Percentiles rank a stretch among this genome's conserved stretches.
These are phyloP conservation scores for Phytophthora fragariaefolia DNA, from an alignment of 352 stramenopile species.

Conservation along the genomic window DNA sequence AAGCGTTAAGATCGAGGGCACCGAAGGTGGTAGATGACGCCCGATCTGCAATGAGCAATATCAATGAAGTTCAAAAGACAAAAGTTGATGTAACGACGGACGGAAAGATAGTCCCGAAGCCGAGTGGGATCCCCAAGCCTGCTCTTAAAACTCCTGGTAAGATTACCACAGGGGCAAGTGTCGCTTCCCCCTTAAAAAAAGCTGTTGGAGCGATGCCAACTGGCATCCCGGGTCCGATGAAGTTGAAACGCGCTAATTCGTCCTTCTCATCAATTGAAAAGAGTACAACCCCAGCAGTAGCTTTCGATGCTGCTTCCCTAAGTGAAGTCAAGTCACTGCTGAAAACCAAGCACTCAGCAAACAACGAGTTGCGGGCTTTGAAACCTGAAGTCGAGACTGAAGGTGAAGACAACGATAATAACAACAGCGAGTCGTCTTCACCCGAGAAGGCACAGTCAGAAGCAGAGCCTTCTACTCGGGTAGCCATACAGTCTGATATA, in stretches of 20 bases:
- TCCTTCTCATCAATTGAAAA: constrained; percentile 43
- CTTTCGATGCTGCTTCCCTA: constrained; percentile 63
- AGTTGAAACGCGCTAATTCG: constrained; percentile 25
- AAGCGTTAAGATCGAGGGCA: constrained; percentile 20
- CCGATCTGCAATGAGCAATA: constrained; percentile 10
- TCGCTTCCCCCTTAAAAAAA: constrained; percentile 40
- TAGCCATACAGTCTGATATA: constrained; percentile 23
- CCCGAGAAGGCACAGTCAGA: constrained; percentile 44
- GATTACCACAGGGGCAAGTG: constrained; percentile 43
- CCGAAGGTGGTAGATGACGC: constrained; percentile 2
- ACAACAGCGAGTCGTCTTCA: constrained; percentile 50
- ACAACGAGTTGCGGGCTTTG: constrained; percentile 11
- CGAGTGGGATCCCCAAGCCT: constrained; percentile 36
- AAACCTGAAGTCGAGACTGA: constrained; percentile 36
- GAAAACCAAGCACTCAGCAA: constrained; percentile 53
- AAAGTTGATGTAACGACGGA: constrained; percentile 10
- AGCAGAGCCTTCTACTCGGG: constrained; percentile 21
- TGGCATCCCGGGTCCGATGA: constrained; percentile 40
- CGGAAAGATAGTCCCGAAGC: constrained; percentile 24
- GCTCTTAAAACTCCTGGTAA: constrained; percentile 51
- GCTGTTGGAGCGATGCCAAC: constrained; percentile 18
- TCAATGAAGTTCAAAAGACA: constrained; percentile 13
- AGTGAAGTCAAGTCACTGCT: constrained; percentile 67
- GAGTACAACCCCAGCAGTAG: constrained; percentile 31
- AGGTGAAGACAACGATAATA: constrained; percentile 38